Evolutionary conservation across 2,329 filamentous ascomycete genomes (phyloP).

Genomic region (Stachybotrys chlorohalonatus): DNA sequence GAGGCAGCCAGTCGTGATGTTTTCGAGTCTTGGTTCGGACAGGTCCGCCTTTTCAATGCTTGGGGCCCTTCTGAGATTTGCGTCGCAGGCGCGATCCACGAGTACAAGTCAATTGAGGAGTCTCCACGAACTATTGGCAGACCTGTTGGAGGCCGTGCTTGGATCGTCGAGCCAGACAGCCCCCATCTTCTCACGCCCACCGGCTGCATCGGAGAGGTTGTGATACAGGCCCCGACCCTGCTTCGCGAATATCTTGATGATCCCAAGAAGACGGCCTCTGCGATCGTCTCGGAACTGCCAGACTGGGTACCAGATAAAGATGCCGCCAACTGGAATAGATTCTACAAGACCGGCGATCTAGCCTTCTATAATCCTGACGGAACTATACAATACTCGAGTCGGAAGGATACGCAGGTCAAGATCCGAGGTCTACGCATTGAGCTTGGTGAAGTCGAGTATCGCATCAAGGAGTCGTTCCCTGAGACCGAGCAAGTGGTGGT

Average conservation of each 20-base stretch:
- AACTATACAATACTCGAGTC: conserved; percentile 23
- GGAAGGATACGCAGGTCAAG: conserved; percentile 48
- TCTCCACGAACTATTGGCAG: conserved; percentile 1
- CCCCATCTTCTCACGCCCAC: conserved; percentile 7
- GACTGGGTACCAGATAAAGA: conserved; percentile 17
- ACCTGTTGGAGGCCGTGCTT: conserved; percentile 1
- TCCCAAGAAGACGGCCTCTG: not conserved
- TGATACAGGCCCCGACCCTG: conserved; percentile 12
- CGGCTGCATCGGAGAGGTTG: conserved; percentile 8
- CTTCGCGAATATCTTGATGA: conserved; percentile 11
- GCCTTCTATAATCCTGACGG: not conserved
- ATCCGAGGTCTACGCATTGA: conserved; percentile 44
- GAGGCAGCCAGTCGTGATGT: conserved; percentile 8
- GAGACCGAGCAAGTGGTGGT: not conserved
- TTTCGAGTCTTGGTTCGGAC: not conserved
- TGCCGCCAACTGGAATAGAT: conserved; percentile 3
- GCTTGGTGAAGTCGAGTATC: conserved; percentile 16
- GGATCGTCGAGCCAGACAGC: conserved; percentile 7
- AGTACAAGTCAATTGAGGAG: not conserved
- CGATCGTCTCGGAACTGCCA: not conserved
- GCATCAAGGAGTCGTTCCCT: not conserved
- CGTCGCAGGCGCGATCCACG: conserved; percentile 1
- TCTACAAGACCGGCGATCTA: not conserved
- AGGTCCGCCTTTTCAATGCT: conserved; percentile 1
- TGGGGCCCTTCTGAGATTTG: conserved; percentile 9